phyloP scores from a whole-genome alignment of 2,329 filamentous ascomycete genomes.

The Sporothrix pallida region DNA sequence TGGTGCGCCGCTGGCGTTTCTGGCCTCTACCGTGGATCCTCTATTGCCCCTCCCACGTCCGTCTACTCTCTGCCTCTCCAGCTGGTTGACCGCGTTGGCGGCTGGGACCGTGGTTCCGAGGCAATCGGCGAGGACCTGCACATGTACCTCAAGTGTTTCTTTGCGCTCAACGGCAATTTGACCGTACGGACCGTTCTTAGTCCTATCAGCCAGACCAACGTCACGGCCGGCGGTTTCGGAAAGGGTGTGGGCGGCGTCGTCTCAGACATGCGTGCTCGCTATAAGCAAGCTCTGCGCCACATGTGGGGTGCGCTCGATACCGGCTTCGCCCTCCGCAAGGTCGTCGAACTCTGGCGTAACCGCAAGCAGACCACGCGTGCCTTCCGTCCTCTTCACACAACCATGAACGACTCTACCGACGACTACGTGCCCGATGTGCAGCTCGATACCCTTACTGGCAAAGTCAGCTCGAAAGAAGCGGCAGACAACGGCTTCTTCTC shows the following conservation, averaged over 20 bases:
- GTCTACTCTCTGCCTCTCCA: constrained; percentile 74
- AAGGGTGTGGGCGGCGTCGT: constrained; percentile 60
- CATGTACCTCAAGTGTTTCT: constrained; percentile 81
- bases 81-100: constrained; percentile 70
- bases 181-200: constrained; percentile 68
- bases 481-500: constrained; percentile 61
- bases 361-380: constrained; percentile 61
- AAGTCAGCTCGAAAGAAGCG: constrained; percentile 44
- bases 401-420: constrained; percentile 53
- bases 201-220: constrained; percentile 75
- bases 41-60: constrained; percentile 72
- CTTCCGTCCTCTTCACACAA: constrained; percentile 62
- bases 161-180: constrained; percentile 72
- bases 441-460: constrained; percentile 41
- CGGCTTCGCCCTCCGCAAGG: constrained; percentile 66
- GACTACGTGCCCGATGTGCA: constrained; percentile 55
- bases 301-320: constrained; percentile 78
- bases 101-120: constrained; percentile 73
- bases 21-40: constrained; percentile 67
- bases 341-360: constrained; percentile 62
- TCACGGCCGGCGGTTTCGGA: constrained; percentile 63
- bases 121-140: constrained; percentile 78
- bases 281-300: constrained; percentile 73
- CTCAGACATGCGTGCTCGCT: constrained; percentile 67
- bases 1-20: constrained; percentile 75